These are phyloP conservation scores for Pascua guehoae DNA, from an alignment of 1,284 basidiomycete genomes.

Conservation along the genomic window DNA sequence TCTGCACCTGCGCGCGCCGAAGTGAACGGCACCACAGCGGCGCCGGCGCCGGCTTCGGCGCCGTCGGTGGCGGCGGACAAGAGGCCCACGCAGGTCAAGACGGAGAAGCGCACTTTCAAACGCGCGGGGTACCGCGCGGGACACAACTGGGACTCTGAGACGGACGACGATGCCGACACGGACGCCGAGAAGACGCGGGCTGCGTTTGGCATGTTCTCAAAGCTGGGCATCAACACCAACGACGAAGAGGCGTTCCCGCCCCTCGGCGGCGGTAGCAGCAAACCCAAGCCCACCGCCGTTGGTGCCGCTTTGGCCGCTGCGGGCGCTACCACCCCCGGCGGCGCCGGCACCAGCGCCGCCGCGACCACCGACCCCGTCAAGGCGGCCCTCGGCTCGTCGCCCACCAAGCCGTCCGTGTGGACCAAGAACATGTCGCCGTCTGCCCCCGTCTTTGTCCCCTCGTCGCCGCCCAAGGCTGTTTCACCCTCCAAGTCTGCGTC, in stretches of 20 bases:
- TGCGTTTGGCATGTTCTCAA: slow-evolving; percentile 18
- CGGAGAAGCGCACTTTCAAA: slow-evolving; percentile 55
- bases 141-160: slow-evolving; percentile 30
- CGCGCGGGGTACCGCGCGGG: slow-evolving; percentile 1
- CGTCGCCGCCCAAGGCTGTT: no score
- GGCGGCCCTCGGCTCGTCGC: not conserved
- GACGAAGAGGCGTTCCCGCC: slow-evolving; percentile 19
- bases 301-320: not conserved
- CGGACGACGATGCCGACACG: slow-evolving; percentile 27
- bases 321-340: not conserved
- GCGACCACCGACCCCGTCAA: not conserved
- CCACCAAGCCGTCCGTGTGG: not conserved
- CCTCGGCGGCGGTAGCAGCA: slow-evolving; percentile 13
- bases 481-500: no score
- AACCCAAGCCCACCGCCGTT: not conserved
- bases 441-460: no score
- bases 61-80: slow-evolving; percentile 8
- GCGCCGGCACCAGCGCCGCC: not conserved
- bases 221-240: slow-evolving; percentile 8
- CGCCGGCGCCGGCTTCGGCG: not conserved
- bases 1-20: no score
- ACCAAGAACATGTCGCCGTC: not conserved
- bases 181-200: slow-evolving; percentile 22
- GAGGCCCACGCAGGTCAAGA: slow-evolving; percentile 63
- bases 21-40: no score